A percentile compares a stretch with the other conserved stretches of the same genome.
phyloP scores from a whole-genome alignment of 768 basidiomycete genomes.

The Nidularia pulvinata region DNA sequence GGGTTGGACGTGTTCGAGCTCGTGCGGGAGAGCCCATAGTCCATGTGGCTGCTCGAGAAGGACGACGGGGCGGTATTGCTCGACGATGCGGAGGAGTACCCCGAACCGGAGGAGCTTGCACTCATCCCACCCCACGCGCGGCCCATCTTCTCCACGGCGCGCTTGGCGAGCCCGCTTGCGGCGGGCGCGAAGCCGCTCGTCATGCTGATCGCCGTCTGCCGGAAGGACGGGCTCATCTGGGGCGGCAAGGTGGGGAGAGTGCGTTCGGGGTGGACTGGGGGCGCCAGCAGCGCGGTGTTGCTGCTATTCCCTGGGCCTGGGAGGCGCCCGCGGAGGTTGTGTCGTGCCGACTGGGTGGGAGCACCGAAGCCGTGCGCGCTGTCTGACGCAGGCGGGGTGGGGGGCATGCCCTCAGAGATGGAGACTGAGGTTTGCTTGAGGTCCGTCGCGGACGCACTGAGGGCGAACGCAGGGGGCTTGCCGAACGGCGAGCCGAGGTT shows the following conservation, averaged over 20 bases:
- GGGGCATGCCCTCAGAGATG: conserved; percentile 26
- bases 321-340: background rate
- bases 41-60: conserved; percentile 23
- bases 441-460: conserved; percentile 24
- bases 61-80: conserved; percentile 34
- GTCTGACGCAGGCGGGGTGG: conserved; percentile 13
- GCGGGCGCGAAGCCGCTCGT: conserved; percentile 67
- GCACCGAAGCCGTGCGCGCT: conserved; percentile 38
- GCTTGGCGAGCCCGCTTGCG: conserved; percentile 65
- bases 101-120: conserved; percentile 36
- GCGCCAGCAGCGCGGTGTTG: conserved; percentile 10
- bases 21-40: conserved; percentile 31
- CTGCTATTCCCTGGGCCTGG: conserved; percentile 8
- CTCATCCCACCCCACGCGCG: conserved; percentile 55
- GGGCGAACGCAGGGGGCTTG: conserved; percentile 19
- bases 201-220: conserved; percentile 77
- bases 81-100: conserved; percentile 44
- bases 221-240: conserved; percentile 22
- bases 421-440: conserved; percentile 28
- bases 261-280: conserved; percentile 19
- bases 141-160: conserved; percentile 79
- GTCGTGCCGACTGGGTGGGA: conserved; percentile 12
- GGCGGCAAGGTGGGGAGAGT: conserved; percentile 12
- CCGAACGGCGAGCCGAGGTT: conserved; percentile 33
- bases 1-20: conserved; percentile 33